phyloP scores from a whole-genome alignment of 192 early-diverging fungal species.

The Coemansia sp. region DNA sequence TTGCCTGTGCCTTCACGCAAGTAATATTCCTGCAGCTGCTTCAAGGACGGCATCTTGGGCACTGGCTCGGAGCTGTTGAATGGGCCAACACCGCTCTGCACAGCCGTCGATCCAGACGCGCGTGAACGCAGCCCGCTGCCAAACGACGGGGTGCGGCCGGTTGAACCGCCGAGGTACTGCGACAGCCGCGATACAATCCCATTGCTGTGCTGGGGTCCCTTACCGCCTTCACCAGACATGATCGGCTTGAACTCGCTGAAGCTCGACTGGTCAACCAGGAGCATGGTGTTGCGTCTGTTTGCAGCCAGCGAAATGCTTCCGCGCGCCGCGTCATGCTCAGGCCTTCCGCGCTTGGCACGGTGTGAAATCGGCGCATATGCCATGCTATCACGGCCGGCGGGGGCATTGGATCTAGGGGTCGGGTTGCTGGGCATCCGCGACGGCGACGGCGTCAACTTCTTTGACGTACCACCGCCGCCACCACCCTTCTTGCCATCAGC shows the following conservation, averaged over 20 bases:
- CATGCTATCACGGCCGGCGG: slow-evolving; percentile 33
- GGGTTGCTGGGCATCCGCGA: slow-evolving; percentile 21
- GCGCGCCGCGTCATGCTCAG: neutral
- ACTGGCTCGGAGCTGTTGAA: slow-evolving; percentile 3
- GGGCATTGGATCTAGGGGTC: slow-evolving; percentile 1
- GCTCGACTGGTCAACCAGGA: slow-evolving; percentile 47
- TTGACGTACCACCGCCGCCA: neutral
- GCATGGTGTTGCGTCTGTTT: slow-evolving; percentile 40
- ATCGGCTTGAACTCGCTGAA: slow-evolving; percentile 11
- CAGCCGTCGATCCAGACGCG: slow-evolving; percentile 3
- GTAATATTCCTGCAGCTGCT: slow-evolving; percentile 53
- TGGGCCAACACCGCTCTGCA: neutral
- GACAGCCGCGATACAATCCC: slow-evolving; percentile 43
- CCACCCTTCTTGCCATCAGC: slow-evolving; percentile 13
- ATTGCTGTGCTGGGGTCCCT: slow-evolving; percentile 1
- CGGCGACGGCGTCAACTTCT: slow-evolving; percentile 19
- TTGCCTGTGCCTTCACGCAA: slow-evolving; percentile 28
- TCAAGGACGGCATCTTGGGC: slow-evolving; percentile 43
- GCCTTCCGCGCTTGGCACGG: neutral
- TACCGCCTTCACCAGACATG: neutral
- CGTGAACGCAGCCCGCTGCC: slow-evolving; percentile 15
- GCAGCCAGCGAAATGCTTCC: slow-evolving; percentile 21
- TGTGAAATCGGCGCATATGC: slow-evolving; percentile 37
- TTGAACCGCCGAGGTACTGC: slow-evolving; percentile 30
- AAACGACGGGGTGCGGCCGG: slow-evolving; percentile 1